These are phyloP conservation scores for Ceratobasidium sp. DNA, from an alignment of 1,284 basidiomycete genomes.

Conservation along the genomic window DNA sequence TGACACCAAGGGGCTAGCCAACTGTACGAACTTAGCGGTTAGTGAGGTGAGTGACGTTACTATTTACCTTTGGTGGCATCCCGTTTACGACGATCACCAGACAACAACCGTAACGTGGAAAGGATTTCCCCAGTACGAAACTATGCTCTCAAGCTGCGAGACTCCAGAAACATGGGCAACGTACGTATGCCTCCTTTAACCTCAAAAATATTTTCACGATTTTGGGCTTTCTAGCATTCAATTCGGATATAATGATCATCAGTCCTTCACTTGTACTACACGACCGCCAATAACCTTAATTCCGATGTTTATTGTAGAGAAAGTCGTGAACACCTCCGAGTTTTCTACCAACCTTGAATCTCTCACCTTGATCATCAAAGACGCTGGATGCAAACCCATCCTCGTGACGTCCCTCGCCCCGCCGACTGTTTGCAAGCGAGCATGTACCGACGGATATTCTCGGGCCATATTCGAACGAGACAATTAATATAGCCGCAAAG, in stretches of 20 bases:
- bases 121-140: slow-evolving; percentile 25
- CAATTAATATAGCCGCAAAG: slow-evolving; percentile 34
- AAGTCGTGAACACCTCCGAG: slow-evolving; percentile 43
- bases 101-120: slow-evolving; percentile 40
- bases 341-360: slow-evolving; percentile 41
- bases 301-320: slow-evolving; percentile 2
- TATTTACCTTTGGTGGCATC: not conserved
- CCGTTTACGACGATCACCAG: slow-evolving; percentile 4
- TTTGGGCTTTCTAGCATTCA: slow-evolving; percentile 13
- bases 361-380: slow-evolving; percentile 20
- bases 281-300: not conserved
- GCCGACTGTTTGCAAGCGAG: slow-evolving; percentile 32
- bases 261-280: not conserved
- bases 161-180: slow-evolving; percentile 38
- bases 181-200: slow-evolving; percentile 3
- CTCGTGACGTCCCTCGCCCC: slow-evolving; percentile 38
- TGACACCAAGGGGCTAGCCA: slow-evolving; percentile 33
- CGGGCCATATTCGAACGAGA: slow-evolving; percentile 42
- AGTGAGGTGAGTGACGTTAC: slow-evolving; percentile 17
- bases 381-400: slow-evolving; percentile 38
- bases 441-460: slow-evolving; percentile 37
- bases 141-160: slow-evolving; percentile 44
- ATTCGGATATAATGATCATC: slow-evolving; percentile 37
- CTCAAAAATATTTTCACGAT: not conserved
- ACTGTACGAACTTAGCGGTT: slow-evolving; percentile 36